Base-by-base conservation (phyloP, 2,329 filamentous ascomycete genomes). In the Trichoderma polysporum region DNA sequence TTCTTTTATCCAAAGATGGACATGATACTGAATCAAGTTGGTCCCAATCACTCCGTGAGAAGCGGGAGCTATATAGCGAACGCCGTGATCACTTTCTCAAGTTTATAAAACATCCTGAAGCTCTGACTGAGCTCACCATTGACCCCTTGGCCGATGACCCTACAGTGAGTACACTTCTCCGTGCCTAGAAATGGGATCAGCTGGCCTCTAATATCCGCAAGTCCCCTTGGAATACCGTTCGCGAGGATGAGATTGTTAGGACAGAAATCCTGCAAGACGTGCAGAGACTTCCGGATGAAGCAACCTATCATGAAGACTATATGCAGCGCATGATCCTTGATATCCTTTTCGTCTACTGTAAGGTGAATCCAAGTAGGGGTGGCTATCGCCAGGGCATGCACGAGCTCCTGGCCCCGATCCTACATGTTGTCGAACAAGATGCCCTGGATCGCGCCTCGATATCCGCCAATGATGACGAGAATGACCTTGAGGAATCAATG, bases 351-450 rank as follows among this genome's bases (percentile, higher is more conserved):
- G 86, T 99, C 71, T 98, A 94, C 79, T 95, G 93, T 80, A 98
- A 97, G 78, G 85, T 96, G 62, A 92, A 98, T 74, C 92, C 92
- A 1, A 88, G 90, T 71, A 85, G 93, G 63, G 93, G 93, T 17
- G 93, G 88, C 19, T 99, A 99, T 76, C 88, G 95, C n/a, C 95
- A 99, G 80, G 95, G 95, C 12, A 99, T 99, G 94, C 95, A 99
- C 76, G 95, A 99, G 79, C 83, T 99, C 50, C 83, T 98, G 15
- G 95, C 95, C 0, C 94, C 95, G 0, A 88, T 99, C 41, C 82
- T 97, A 7, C 93, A 93, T 85, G 91, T 93, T 2, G 81, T 98
- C 6, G 88, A 94, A 71, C 85, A 90, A 72, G 95, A 99, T 79
- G 90, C 94, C 7, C 82, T 97, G 59, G 85, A 91, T 62, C 76